Base-by-base conservation (phyloP, 129 eudicot species). In the Apium graveolens region DNA sequence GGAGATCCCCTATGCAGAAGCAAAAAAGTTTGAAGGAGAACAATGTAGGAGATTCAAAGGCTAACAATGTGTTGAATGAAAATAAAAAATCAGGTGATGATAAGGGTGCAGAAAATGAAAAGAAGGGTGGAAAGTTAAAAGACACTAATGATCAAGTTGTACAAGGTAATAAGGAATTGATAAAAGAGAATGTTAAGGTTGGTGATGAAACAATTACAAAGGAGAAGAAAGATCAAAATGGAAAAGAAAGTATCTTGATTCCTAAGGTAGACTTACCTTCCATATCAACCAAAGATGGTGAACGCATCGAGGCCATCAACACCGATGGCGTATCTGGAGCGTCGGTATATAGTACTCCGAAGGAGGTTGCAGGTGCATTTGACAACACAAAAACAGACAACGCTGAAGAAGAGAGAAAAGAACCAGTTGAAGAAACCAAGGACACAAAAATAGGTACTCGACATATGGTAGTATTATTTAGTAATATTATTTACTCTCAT, bases 321-420 rank as follows among this genome's bases (percentile, higher is more conserved):
- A 51, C 81, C 17, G 77, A 81, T 18, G 49, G 78, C 11, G 17
- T 39, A 9, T 77, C 72, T 12, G 81, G 73, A 32, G 44, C 27
- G 69, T 38, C 84, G 6, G 73, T 21, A 10, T 76, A 48, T 57
- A 18, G 55, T 35, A 45, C 84, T 20, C 84, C 81, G 5, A 65
- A 20, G 38, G 71, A 78, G 38, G 57, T 55, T 39, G 45, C 41
- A 5, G 17, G 20, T 2, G 46, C 43, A 69, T 76, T 32, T 70
- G 26, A 49, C 65, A 79, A 14, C 24, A 12, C 10, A 2, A 71
- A 71, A 41, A 14, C 34, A 16, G 62, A 42, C 16, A 63, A 53
- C n/a, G 63, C n/a, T 2, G 49, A 39, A 8, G 45, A 39, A 13
- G 45, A 55, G 62, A 69, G 70, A n/a, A 70, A 79, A 20, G 77